phyloP scores from a whole-genome alignment of 2,329 filamentous ascomycete genomes.

The Penicillium sp. region DNA sequence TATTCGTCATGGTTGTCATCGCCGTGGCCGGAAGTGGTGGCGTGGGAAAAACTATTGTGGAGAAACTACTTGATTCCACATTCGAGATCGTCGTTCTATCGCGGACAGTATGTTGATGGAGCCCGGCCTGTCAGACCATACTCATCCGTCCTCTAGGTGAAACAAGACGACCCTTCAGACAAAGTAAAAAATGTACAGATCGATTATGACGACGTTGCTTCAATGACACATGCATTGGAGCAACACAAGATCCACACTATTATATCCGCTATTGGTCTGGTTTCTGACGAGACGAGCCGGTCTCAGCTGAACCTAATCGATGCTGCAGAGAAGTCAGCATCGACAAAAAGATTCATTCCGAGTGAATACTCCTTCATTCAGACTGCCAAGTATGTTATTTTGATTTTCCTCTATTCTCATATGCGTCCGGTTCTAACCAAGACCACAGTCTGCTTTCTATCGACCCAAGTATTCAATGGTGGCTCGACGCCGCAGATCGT shows the following conservation, averaged over 20 bases:
- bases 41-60: slow-evolving; percentile 51
- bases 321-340: slow-evolving; percentile 42
- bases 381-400: slow-evolving; percentile 29
- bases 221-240: slow-evolving; percentile 30
- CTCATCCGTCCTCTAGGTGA: slow-evolving; percentile 1
- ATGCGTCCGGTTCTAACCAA: not conserved
- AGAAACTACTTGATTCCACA: slow-evolving; percentile 39
- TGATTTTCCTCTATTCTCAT: not conserved
- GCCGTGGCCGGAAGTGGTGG: slow-evolving; percentile 51
- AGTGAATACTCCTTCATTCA: slow-evolving; percentile 46
- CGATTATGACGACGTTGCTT: slow-evolving; percentile 36
- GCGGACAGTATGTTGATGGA: slow-evolving; percentile 37
- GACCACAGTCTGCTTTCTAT: slow-evolving; percentile 26
- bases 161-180: slow-evolving; percentile 5
- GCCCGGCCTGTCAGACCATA: not conserved
- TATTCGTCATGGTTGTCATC: slow-evolving; percentile 40
- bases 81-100: slow-evolving; percentile 46
- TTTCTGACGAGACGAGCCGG: slow-evolving; percentile 28
- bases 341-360: slow-evolving; percentile 46
- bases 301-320: slow-evolving; percentile 48
- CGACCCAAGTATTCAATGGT: slow-evolving; percentile 34
- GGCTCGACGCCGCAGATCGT: slow-evolving; percentile 28
- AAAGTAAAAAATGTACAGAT: slow-evolving; percentile 25
- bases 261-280: slow-evolving; percentile 45
- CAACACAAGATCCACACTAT: slow-evolving; percentile 47